phyloP scores from a whole-genome alignment of 2,329 filamentous ascomycete genomes.

The Penicillium sp. region DNA sequence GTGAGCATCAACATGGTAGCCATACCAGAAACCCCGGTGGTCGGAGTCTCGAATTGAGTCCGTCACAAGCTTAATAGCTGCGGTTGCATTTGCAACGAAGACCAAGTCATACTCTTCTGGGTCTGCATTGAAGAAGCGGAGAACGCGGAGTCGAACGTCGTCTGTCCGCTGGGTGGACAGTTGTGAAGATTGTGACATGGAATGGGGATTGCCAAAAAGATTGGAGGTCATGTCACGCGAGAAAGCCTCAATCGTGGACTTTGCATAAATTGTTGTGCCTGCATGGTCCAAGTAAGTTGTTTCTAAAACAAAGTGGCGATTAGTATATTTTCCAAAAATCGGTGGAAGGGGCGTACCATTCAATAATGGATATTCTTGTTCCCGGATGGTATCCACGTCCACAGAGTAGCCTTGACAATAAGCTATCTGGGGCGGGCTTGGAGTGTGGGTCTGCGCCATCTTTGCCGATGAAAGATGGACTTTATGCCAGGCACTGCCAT shows the following conservation, averaged over 20 bases:
- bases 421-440: neutral
- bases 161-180: constrained; percentile 73
- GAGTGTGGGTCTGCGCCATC: neutral
- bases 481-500: neutral
- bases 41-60: constrained; percentile 71
- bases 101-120: constrained; percentile 81
- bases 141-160: constrained; percentile 67
- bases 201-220: constrained; percentile 90
- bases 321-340: neutral
- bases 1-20: constrained; percentile 80
- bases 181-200: constrained; percentile 78
- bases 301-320: constrained; percentile 47
- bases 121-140: constrained; percentile 78
- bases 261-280: constrained; percentile 81
- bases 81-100: constrained; percentile 90
- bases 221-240: constrained; percentile 74
- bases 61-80: constrained; percentile 80
- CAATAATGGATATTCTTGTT: constrained; percentile 49
- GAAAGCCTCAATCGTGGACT: constrained; percentile 77
- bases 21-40: constrained; percentile 71
- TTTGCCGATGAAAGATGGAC: neutral
- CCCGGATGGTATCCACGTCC: constrained; percentile 50
- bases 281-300: constrained; percentile 89
- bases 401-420: constrained; percentile 40
- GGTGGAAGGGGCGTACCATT: constrained; percentile 29